Base-by-base conservation (phyloP, 192 early-diverging fungal species). In the Chytriomyces confervae region DNA sequence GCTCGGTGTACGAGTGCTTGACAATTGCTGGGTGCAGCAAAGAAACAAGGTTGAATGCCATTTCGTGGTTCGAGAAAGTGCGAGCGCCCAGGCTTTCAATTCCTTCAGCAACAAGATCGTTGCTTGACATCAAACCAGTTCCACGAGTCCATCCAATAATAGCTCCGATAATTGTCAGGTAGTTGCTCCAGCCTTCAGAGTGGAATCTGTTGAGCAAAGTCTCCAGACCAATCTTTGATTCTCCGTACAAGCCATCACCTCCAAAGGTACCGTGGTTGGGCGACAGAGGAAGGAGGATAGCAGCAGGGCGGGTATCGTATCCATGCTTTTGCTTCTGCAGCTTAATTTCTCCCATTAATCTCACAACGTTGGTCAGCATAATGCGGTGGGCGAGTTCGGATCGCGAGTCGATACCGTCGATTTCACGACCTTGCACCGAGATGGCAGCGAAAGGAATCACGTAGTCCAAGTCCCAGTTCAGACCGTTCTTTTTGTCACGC, bases 111-210 rank as follows among this genome's bases (percentile, higher is more conserved):
- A 95, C 91, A 50, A 93, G 86, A 82, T 98, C 95, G 86, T 96
- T 98, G 75, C 87, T 85, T 27, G 88, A 89, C 96, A 98, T 98
- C 80, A 98, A 88, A 46, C 95, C 95, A 44, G 96, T 98, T 68
- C 96, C 95, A 81, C 96, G 92, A 57, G 96, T 98, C 96, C 96
- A 98, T 43, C 96, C 96, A 82, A 98, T 98, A 27, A 95, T 93
- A 48, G 95, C 94, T 69, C 95, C 96, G 51, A 94, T 86, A 60
- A 98, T 91, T 46, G 92, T 89, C 63, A 98, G 78, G 86, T 97
- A 96, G 66, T 86, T 83, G 62, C 91, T 86, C 96, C 96, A 98
- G 60, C 83, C 86, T 83, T 98, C 96, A 48, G 95, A 91, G 66
- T 93, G 87, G 94, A 94, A 98, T 70, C 95, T 89, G 89, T 93